Base-by-base conservation (phyloP, 2,329 filamentous ascomycete species). In the Hymenoscyphus albidus region DNA sequence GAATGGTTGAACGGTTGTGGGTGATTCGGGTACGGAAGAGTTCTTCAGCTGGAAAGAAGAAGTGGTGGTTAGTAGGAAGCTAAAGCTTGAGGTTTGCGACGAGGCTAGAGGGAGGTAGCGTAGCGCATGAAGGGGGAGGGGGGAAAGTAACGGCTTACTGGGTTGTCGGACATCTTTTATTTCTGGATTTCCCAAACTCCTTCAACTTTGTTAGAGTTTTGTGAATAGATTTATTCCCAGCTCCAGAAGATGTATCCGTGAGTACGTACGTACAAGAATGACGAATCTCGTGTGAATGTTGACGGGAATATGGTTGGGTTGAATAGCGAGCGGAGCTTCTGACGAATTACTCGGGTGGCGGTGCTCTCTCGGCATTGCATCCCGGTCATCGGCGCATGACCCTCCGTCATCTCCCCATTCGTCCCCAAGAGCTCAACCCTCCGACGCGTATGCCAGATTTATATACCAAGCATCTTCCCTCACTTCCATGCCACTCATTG, bases 1-100 rank as follows among this genome's bases (percentile, higher is more conserved):
- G 74, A 89, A 80, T 7, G 87, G 86, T 71, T 82, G 79, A 62
- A 82, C 86, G 56, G 87, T 89, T 12, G 87, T 89, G 10, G 87
- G 87, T 58, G 87, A 89, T 77, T 89, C 87, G 44, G 86, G 83
- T 66, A 76, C 81, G 40, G 44, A 56, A 62, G 75, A 64, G 63
- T 66, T 70, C 62, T 72, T 73, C 32, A 70, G 54, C 71, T 72
- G 27, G 32, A 60, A 58, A 44, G n/a, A 61, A 61, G 14, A 57
- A 38, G 27, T 57, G 62, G 40, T 56, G 12, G 56, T 61, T 55
- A 22, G 66, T 65, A 67, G 66, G 16, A 65, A 35, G 58, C 31
- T 42, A 56, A 59, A 63, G 32, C 31, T 40, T 57, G 57, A 32
- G 38, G 2, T 18, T 14, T 59, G 18, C 10, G 38, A 59, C 18